Conservation (phyloP, 768 basidiomycete genomes). For the Rhodotorula graminis region DNA sequence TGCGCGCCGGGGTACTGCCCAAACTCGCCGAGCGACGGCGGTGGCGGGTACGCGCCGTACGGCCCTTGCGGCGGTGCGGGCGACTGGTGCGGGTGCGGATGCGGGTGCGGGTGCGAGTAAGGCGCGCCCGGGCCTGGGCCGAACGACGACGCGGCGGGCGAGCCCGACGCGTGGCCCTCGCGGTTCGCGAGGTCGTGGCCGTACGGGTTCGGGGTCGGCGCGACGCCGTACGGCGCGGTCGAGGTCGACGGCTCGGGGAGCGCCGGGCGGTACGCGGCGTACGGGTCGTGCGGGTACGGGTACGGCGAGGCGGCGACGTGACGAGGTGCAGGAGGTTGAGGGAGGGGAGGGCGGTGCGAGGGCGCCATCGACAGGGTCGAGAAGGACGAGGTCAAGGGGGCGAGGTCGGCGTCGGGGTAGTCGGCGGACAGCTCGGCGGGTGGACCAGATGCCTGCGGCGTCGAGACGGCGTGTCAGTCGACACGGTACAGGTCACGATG, state of each 20-base stretch:
- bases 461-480: not conserved
- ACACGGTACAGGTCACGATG: not conserved
- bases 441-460: not conserved
- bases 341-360: slow-evolving; percentile 14
- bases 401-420: slow-evolving; percentile 36
- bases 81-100: too few species aligned
- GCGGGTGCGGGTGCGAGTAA: too few species aligned
- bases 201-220: not conserved
- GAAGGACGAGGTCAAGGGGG: slow-evolving; percentile 23
- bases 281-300: not conserved
- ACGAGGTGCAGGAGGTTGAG: slow-evolving; percentile 1
- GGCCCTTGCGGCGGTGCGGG: too few species aligned
- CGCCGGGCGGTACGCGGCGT: too few species aligned
- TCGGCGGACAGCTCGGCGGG: slow-evolving; percentile 19
- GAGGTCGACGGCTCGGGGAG: not conserved
- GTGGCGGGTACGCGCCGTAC: not conserved
- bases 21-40: slow-evolving; percentile 7
- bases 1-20: not conserved
- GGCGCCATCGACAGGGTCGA: slow-evolving; percentile 18
- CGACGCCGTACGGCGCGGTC: too few species aligned
- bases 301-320: not conserved
- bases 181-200: not conserved
- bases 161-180: not conserved
- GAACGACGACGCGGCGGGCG: not conserved
- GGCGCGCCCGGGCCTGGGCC: too few species aligned